A percentile compares a stretch with the other conserved stretches of the same genome.
These are phyloP conservation scores for Chlorella sorokiniana DNA, from an alignment of 139 green algal genomes.

Conservation along the genomic window DNA sequence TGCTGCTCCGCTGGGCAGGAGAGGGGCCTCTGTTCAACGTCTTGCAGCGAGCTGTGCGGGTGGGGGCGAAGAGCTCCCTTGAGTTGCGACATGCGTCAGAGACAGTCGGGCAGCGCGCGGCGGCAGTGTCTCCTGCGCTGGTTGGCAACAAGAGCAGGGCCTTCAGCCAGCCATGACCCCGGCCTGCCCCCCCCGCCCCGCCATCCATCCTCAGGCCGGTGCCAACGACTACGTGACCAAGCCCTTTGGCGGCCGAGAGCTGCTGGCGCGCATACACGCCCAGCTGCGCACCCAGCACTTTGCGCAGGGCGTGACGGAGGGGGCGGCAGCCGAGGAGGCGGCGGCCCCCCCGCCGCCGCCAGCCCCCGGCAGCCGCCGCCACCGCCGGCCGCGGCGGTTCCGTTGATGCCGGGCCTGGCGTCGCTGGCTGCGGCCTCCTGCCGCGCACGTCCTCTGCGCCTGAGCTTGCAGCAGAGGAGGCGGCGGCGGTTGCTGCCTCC, in stretches of 20 bases:
- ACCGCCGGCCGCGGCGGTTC: not conserved
- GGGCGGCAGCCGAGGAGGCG: not conserved
- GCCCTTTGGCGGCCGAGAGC: constrained; percentile 65
- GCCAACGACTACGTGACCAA: constrained; percentile 77
- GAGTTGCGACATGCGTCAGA: too few relatives aligned
- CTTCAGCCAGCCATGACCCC: too few relatives aligned
- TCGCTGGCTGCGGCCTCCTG: not conserved
- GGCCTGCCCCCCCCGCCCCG: too few relatives aligned
- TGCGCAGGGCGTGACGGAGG: not conserved
- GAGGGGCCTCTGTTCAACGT: too few relatives aligned
- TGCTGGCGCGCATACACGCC: constrained; percentile 62
- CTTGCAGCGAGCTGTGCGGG: too few relatives aligned
- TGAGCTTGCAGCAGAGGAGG: not conserved
- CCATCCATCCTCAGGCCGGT: constrained; percentile 29
- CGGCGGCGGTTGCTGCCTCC: not conserved
- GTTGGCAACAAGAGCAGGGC: too few relatives aligned
- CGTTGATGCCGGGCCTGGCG: not conserved
- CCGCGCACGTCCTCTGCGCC: not conserved
- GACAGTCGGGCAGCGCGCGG: too few relatives aligned
- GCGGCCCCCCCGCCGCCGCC: not conserved
- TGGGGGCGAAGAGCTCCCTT: too few relatives aligned
- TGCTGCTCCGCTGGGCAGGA: not conserved
- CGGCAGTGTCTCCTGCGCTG: too few relatives aligned
- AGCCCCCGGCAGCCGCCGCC: not conserved
- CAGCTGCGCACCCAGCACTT: constrained; percentile 57